Evolutionary conservation across 2,329 filamentous ascomycete species (phyloP), one percentile per base, ranked within the genome.

Genomic region (Colletotrichum spaethianum): DNA sequence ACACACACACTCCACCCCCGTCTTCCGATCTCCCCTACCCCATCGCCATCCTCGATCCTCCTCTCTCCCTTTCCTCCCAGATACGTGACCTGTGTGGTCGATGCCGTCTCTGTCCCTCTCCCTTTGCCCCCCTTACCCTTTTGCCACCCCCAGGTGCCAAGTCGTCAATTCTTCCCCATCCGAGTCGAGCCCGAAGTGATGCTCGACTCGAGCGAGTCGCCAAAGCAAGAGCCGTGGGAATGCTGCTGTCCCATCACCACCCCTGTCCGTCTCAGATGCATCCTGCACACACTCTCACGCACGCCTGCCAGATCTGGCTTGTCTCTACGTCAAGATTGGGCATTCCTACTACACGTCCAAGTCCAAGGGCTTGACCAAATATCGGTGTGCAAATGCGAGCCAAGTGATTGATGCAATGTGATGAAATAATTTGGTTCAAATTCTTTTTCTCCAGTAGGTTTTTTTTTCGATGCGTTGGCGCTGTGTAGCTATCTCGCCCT

Each of bases 201-300:
- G 33, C 4, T 26, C 26, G 59, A 11, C n/a, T 62, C n/a, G 42
- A 33, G 31, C 48, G 16, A 40, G 38, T 61, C 53, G 46, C 56
- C 40, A 38, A 33, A 38, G 57, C 65, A 62, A 62, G 4, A 31
- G 40, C 42, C 44, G 26, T 14, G 46, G 64, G 69, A 72, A 72
- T 72, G 69, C 20, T 28, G 20, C 48, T 31, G 57, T 69, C 65
- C 40, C 26, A 31, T 28, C 12, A 26, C 42, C n/a, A 57, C 68
- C 69, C 69, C 69, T 72, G 69, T 63, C 64, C n/a, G 69, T 42
- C 69, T 53, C 57, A 69, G 63, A 69, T 61, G 59, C 63, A 65
- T 46, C 70, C 56, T 67, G 57, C 67, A 73, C 65, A 70, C 69
- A 71, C 62, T 61, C 23, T 50, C 59, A 67, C 73, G 16, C 55